These are phyloP conservation scores for Kuraishia ogatae DNA, from an alignment of 805 yeast species.

Conservation along the genomic window DNA sequence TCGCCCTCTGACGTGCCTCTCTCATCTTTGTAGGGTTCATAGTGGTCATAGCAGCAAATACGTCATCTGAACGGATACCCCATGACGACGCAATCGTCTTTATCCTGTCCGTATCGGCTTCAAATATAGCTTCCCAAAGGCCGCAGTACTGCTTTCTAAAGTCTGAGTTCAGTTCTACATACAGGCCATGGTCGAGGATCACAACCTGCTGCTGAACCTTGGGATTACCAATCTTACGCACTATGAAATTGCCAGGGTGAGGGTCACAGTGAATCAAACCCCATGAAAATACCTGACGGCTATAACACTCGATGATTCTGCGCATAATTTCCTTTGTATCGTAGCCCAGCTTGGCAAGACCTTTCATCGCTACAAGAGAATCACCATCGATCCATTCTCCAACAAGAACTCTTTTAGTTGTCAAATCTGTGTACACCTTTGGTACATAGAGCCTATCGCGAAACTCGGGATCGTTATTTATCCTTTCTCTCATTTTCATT, in stretches of 20 bases:
- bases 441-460: constrained; percentile 46
- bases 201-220: constrained; percentile 45
- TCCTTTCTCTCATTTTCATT: constrained; percentile 23
- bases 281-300: constrained; percentile 55
- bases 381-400: constrained; percentile 77
- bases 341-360: constrained; percentile 29
- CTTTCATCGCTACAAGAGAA: constrained; percentile 37
- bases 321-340: constrained; percentile 34
- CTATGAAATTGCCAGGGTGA: constrained; percentile 72
- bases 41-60: constrained; percentile 49
- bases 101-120: constrained; percentile 39
- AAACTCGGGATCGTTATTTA: constrained; percentile 34
- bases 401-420: constrained; percentile 44
- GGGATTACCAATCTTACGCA: constrained; percentile 25
- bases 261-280: constrained; percentile 71
- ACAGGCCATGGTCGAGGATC: constrained; percentile 69
- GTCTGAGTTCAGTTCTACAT: constrained; percentile 40
- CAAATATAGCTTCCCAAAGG: constrained; percentile 57
- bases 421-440: constrained; percentile 30
- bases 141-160: constrained; percentile 49
- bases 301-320: constrained; percentile 40
- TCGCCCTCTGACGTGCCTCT: constrained; percentile 13
- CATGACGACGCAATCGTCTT: constrained; percentile 41
- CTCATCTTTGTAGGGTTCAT: constrained; percentile 33
- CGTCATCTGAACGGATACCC: constrained; percentile 57